Conservation (phyloP, 208 protist genomes). For the Trichomonas gallinae region DNA sequence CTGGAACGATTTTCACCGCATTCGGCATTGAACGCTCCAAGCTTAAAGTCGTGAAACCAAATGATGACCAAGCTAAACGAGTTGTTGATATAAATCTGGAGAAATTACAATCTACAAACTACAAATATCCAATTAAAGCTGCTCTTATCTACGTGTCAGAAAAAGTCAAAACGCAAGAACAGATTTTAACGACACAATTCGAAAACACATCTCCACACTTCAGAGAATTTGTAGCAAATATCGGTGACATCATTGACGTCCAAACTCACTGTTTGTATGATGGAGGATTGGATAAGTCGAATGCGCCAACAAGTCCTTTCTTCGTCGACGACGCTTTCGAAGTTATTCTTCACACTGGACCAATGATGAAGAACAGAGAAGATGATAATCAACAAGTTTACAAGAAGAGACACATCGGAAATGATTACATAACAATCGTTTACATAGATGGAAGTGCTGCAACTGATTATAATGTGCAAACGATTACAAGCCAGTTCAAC, state of each 20-base stretch:
- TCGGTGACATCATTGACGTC: not conserved
- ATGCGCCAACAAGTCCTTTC: not conserved
- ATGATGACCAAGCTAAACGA: too few relatives aligned
- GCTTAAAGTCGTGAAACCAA: too few relatives aligned
- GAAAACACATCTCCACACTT: not conserved
- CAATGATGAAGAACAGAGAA: not conserved
- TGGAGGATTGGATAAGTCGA: not conserved
- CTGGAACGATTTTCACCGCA: too few relatives aligned
- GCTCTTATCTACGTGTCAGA: too few relatives aligned
- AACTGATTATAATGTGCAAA: not conserved
- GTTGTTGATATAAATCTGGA: too few relatives aligned
- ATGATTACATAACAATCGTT: not conserved
- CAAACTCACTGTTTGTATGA: not conserved
- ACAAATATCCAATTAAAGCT: too few relatives aligned
- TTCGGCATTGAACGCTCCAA: too few relatives aligned
- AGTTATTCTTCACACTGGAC: not conserved
- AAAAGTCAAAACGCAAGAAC: not conserved
- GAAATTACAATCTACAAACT: too few relatives aligned
- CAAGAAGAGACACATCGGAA: not conserved
- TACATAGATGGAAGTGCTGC: not conserved
- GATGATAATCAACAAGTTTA: not conserved
- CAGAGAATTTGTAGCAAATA: not conserved
- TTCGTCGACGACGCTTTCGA: not conserved
- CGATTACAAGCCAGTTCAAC: not conserved
- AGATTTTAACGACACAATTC: not conserved